Conservation (phyloP, 2,329 filamentous ascomycete genomes). For the Endothia cerciana region DNA sequence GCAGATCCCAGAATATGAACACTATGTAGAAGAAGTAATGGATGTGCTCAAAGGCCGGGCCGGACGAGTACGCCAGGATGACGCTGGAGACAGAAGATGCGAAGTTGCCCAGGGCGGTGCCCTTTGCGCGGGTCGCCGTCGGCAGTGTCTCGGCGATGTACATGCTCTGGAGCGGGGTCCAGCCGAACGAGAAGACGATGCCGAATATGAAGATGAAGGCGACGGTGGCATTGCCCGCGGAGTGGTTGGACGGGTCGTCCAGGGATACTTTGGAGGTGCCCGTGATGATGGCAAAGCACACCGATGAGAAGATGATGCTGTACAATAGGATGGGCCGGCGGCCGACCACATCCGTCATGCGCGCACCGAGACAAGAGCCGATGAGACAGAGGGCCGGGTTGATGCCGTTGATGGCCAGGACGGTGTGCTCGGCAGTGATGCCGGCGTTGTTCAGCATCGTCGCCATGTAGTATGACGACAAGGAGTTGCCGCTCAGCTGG, state of each 20-base stretch:
- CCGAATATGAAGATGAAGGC: slow-evolving; percentile 59
- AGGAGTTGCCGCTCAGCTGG: slow-evolving; percentile 55
- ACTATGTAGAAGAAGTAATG: slow-evolving; percentile 50
- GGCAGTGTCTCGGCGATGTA: slow-evolving; percentile 54
- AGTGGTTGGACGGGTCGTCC: slow-evolving; percentile 39
- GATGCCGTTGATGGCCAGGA: slow-evolving; percentile 55
- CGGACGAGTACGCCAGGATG: slow-evolving; percentile 49
- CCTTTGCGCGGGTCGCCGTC: slow-evolving; percentile 50
- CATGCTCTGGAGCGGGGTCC: slow-evolving; percentile 54
- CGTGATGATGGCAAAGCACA: slow-evolving; percentile 54
- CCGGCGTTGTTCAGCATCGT: slow-evolving; percentile 55
- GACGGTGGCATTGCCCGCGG: slow-evolving; percentile 49
- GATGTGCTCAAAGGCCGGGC: slow-evolving; percentile 48
- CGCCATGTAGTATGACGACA: slow-evolving; percentile 60
- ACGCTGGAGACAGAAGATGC: slow-evolving; percentile 43
- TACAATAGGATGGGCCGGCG: slow-evolving; percentile 58
- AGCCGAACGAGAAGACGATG: slow-evolving; percentile 55
- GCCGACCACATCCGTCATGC: slow-evolving; percentile 60
- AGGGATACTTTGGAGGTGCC: slow-evolving; percentile 50
- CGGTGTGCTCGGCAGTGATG: slow-evolving; percentile 50
- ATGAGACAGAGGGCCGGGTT: slow-evolving; percentile 58
- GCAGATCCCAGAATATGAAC: slow-evolving; percentile 50
- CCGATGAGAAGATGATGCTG: slow-evolving; percentile 49
- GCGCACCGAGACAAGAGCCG: slow-evolving; percentile 56
- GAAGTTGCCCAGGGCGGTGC: slow-evolving; percentile 48